Conservation (phyloP, 2,329 filamentous ascomycete genomes). For the Blastomyces parvus region DNA sequence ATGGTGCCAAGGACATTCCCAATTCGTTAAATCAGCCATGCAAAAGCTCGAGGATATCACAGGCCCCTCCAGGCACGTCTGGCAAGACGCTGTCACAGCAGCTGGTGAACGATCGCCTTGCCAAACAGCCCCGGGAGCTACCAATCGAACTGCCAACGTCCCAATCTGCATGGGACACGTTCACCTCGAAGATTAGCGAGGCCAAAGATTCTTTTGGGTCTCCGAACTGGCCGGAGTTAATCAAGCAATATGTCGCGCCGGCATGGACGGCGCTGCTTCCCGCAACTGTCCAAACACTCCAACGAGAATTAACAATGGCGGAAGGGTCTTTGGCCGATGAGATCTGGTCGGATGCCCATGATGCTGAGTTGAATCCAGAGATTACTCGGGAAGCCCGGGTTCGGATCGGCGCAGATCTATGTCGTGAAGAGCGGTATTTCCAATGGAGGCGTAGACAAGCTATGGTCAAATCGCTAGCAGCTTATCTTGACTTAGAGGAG, state of each 20-base stretch:
- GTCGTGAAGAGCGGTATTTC: slow-evolving; percentile 72
- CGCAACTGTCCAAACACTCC: slow-evolving; percentile 68
- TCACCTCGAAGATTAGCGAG: slow-evolving; percentile 41
- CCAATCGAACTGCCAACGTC: slow-evolving; percentile 20
- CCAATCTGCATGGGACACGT: slow-evolving; percentile 37
- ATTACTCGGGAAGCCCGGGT: slow-evolving; percentile 74
- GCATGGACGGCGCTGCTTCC: slow-evolving; percentile 73
- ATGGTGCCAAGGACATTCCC: neutral
- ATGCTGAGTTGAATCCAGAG: slow-evolving; percentile 75
- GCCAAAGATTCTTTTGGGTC: slow-evolving; percentile 33
- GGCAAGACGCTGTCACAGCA: neutral
- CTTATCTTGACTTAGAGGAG: slow-evolving; percentile 69
- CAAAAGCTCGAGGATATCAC: neutral
- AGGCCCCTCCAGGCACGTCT: neutral
- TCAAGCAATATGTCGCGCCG: slow-evolving; percentile 66
- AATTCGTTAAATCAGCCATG: neutral
- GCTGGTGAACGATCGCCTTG: slow-evolving; percentile 7
- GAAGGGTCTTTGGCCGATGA: slow-evolving; percentile 83
- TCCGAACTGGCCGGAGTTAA: slow-evolving; percentile 39
- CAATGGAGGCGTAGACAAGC: slow-evolving; percentile 57
- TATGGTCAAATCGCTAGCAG: slow-evolving; percentile 64
- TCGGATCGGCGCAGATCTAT: slow-evolving; percentile 70
- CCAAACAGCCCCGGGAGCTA: slow-evolving; percentile 14
- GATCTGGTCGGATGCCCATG: slow-evolving; percentile 85
- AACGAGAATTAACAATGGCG: slow-evolving; percentile 76